A percentile compares a stretch with the other conserved stretches of the same genome.
phyloP scores from a whole-genome alignment of 192 early-diverging fungal genomes.

The Coemansia umbellata region DNA sequence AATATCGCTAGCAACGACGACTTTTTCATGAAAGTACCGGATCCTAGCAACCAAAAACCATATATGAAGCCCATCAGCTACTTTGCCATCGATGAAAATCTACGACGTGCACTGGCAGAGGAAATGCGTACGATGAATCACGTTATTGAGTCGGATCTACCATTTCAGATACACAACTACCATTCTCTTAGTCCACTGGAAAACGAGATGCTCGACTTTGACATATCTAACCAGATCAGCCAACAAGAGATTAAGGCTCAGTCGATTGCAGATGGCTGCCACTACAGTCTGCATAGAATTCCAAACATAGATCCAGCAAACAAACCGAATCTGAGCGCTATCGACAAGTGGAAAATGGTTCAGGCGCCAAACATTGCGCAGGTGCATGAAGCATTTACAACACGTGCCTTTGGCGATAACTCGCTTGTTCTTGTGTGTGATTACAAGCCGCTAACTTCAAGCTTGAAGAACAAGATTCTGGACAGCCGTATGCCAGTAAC shows the following conservation, averaged over 20 bases:
- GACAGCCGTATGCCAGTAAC: slow-evolving; percentile 9
- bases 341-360: slow-evolving; percentile 84
- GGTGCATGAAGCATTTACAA: slow-evolving; percentile 92
- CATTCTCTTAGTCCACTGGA: slow-evolving; percentile 75
- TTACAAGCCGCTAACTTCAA: slow-evolving; percentile 68
- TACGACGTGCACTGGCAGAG: slow-evolving; percentile 74
- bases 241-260: slow-evolving; percentile 83
- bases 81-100: slow-evolving; percentile 81
- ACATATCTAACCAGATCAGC: slow-evolving; percentile 58
- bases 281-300: slow-evolving; percentile 82
- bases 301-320: slow-evolving; percentile 72
- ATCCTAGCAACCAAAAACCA: slow-evolving; percentile 55
- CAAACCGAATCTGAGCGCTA: slow-evolving; percentile 73
- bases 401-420: slow-evolving; percentile 90
- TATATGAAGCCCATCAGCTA: slow-evolving; percentile 76
- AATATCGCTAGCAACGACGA: slow-evolving; percentile 9
- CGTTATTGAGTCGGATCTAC: slow-evolving; percentile 61
- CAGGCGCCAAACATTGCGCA: slow-evolving; percentile 81
- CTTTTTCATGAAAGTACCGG: slow-evolving; percentile 14
- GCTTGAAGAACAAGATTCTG: slow-evolving; percentile 19
- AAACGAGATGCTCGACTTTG: slow-evolving; percentile 47
- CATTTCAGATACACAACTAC: slow-evolving; percentile 84
- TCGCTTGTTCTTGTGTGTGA: slow-evolving; percentile 96
- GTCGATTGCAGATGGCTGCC: slow-evolving; percentile 76
- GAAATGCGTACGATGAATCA: slow-evolving; percentile 32